Base-by-base conservation (phyloP, 345 rosid species). In the Salix purpurea region DNA sequence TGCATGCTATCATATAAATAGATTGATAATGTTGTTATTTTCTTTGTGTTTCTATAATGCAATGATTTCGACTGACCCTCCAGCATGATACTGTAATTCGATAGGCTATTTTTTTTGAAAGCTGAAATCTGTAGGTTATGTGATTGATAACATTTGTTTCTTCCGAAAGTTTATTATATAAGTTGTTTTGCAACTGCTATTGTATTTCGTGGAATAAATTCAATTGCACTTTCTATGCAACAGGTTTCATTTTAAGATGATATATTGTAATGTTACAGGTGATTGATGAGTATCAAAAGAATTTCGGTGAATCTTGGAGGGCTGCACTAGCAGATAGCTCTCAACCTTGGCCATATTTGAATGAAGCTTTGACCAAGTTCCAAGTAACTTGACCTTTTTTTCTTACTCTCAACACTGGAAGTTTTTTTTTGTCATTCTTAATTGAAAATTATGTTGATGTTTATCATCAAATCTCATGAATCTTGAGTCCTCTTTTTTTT, bases 271-370 rank as follows among this genome's bases (percentile, higher is more conserved):
- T 54, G 42, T 68, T 75, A 9, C 69, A 96, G 98, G 90, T 96
- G 46, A 50, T 94, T 54, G 99, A 96, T 84, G 99, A 94, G 88
- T 92, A 94, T 81, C 90, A 90, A 85, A 96, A 94, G 86, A 88
- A 23, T 76, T 96, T 92, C 83, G 97, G 97, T 66, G 98, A 94
- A 28, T 78, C 97, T 67, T 96, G 97, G 97, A 92, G 88, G 83
- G 79, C 89, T 44, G 88, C 79, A 24, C 87, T 84, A 76, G 89
- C 85, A 30, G 98, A 92, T 84, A 83, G 84, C 74, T 30, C 66
- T 78, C 89, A 89, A 81, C 77, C 92, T 6, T 96, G 99, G 99
- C 91, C 97, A 26, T 96, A 94, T 80, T 79, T 94, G 72, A 78
- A 70, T 74, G 94, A 92, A 80, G 97, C 98, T 70, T 83, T 96